A percentile compares a stretch with the other conserved stretches of the same genome.
phyloP scores from a whole-genome alignment of 129 eudicot species.

The Gnaphalium uliginosum region DNA sequence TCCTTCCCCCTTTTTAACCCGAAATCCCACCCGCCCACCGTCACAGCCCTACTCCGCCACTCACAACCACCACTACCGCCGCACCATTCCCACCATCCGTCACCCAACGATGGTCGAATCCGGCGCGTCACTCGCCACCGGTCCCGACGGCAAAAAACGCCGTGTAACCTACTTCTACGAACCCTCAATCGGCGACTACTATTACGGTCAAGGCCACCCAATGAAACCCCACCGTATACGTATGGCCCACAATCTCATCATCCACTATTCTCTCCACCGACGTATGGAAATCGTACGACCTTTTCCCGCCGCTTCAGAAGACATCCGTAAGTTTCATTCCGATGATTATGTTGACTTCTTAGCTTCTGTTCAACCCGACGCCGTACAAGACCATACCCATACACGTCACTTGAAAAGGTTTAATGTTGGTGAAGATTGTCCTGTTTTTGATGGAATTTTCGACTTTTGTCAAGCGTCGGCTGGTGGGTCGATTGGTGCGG shows the following conservation, averaged over 20 bases:
- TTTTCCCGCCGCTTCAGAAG: slow-evolving; percentile 60
- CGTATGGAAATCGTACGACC: slow-evolving; percentile 79
- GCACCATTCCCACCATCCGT: neutral
- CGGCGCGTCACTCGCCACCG: slow-evolving; percentile 73
- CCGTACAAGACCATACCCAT: slow-evolving; percentile 46
- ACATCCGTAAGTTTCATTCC: slow-evolving; percentile 73
- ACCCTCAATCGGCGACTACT: slow-evolving; percentile 84
- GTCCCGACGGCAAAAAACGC: slow-evolving; percentile 75
- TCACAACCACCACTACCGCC: neutral
- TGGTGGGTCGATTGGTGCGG: slow-evolving; percentile 92
- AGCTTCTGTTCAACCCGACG: slow-evolving; percentile 61
- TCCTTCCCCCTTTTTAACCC: neutral
- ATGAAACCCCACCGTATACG: slow-evolving; percentile 97
- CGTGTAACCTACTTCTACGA: slow-evolving; percentile 91
- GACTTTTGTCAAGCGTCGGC: slow-evolving; percentile 82
- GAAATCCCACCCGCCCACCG: neutral
- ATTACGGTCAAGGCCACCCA: slow-evolving; percentile 95
- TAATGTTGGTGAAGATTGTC: slow-evolving; percentile 90
- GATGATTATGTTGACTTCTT: slow-evolving; percentile 76
- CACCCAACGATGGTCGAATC: slow-evolving; percentile 42
- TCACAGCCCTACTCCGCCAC: neutral
- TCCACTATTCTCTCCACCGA: slow-evolving; percentile 79
- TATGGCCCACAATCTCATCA: slow-evolving; percentile 84
- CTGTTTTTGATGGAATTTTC: slow-evolving; percentile 78
- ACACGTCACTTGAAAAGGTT: slow-evolving; percentile 54